These are phyloP conservation scores for Capronia americana DNA, from an alignment of 2,329 filamentous ascomycete genomes.

Conservation along the genomic window DNA sequence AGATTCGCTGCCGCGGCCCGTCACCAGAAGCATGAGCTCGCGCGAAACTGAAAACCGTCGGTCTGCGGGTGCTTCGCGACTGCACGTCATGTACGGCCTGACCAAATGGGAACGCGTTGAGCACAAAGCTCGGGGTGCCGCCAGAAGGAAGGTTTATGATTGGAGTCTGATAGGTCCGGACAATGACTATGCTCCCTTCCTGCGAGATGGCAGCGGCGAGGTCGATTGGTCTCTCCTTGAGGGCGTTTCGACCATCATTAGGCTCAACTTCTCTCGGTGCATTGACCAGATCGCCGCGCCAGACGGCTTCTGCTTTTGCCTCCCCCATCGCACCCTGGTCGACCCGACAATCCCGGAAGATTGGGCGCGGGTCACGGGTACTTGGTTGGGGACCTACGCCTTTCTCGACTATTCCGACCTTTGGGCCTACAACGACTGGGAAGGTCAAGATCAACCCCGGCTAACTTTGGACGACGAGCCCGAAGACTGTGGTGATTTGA, in stretches of 20 bases:
- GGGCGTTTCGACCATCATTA: conserved; percentile 34
- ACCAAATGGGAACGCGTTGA: conserved; percentile 34
- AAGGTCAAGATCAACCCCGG: conserved; percentile 8
- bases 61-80: conserved; percentile 33
- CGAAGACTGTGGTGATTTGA: conserved; percentile 40
- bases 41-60: conserved; percentile 24
- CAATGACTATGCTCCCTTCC: conserved; percentile 39
- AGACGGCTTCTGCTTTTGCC: conserved; percentile 38
- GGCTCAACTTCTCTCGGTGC: conserved; percentile 34
- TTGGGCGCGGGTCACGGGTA: conserved; percentile 38
- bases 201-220: conserved; percentile 35
- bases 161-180: conserved; percentile 30
- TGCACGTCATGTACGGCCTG: conserved; percentile 39
- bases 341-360: conserved; percentile 34
- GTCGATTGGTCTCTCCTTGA: conserved; percentile 39
- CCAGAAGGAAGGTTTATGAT: conserved; percentile 38
- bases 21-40: conserved; percentile 28
- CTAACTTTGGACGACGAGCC: conserved; percentile 36
- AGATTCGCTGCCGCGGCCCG: conserved; percentile 4
- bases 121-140: conserved; percentile 29
- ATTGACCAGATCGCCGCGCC: conserved; percentile 33
- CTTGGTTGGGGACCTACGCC: conserved; percentile 39
- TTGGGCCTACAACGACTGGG: conserved; percentile 34
- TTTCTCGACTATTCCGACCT: conserved; percentile 39
- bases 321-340: conserved; percentile 37